Evolutionary conservation across 805 yeast genomes (phyloP).

Genomic region (Dipodascopsis uninucleata): DNA sequence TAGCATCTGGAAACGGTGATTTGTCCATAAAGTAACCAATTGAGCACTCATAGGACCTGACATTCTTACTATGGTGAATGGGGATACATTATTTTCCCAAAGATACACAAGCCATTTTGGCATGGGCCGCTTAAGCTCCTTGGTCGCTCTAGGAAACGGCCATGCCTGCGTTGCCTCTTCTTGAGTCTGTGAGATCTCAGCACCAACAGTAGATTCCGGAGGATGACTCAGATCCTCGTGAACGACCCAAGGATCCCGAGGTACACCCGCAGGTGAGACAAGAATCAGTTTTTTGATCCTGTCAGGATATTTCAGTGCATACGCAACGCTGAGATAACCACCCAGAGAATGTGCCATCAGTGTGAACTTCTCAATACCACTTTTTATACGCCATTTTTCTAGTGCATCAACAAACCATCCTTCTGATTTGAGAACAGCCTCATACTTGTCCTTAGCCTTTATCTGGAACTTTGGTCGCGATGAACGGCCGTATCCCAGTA

Average conservation of each 20-base stretch:
- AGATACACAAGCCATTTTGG: constrained; percentile 76
- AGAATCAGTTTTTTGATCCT: constrained; percentile 66
- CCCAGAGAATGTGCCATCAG: constrained; percentile 90
- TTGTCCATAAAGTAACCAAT: constrained; percentile 85
- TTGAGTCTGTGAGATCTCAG: constrained; percentile 16
- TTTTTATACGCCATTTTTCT: constrained; percentile 54
- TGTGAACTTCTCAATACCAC: constrained; percentile 51
- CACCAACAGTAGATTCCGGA: constrained; percentile 7
- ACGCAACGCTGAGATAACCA: constrained; percentile 71
- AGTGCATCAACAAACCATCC: constrained; percentile 63
- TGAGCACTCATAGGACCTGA: constrained; percentile 81
- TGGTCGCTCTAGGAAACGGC: constrained; percentile 6
- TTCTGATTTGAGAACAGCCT: constrained; percentile 51
- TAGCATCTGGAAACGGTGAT: constrained; percentile 68
- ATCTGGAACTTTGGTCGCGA: constrained; percentile 64
- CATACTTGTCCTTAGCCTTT: constrained; percentile 32
- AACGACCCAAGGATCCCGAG: constrained; percentile 33
- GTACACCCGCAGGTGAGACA: constrained; percentile 88
- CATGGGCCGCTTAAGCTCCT: constrained; percentile 41
- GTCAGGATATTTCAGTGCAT: constrained; percentile 58
- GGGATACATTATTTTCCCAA: constrained; percentile 86
- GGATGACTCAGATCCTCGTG: constrained; percentile 4
- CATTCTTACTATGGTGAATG: constrained; percentile 73
- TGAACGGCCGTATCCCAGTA: constrained; percentile 87
- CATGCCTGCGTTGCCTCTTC: constrained; percentile 20